Conservation (phyloP, 2,329 filamentous ascomycete genomes). For the Fusarium sp. region DNA sequence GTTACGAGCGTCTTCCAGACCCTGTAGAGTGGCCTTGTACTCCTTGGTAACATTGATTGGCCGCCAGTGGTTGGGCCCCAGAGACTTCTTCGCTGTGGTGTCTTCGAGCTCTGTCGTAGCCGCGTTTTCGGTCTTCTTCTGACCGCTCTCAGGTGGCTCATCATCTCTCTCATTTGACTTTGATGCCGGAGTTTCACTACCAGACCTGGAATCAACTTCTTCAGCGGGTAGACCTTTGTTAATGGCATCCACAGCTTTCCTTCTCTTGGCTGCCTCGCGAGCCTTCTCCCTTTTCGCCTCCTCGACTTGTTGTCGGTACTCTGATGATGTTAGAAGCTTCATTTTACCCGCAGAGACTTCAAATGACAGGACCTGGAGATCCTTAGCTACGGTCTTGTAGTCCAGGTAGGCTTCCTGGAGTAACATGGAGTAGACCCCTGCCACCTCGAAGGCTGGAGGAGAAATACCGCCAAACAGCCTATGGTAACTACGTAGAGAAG, state of each 20-base stretch:
- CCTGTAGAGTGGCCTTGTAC: neutral
- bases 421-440: constrained; percentile 2
- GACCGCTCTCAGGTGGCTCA: neutral
- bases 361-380: constrained; percentile 17
- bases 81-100: neutral
- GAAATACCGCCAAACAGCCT: neutral
- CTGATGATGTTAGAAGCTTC: neutral
- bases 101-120: neutral
- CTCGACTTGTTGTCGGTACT: neutral
- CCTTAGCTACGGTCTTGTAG: constrained; percentile 15
- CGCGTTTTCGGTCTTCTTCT: neutral
- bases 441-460: constrained; percentile 5
- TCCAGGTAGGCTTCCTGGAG: constrained; percentile 26
- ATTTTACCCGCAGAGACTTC: constrained; percentile 3
- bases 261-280: neutral
- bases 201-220: neutral
- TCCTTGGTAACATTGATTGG: constrained; percentile 1
- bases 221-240: neutral
- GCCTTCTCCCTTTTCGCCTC: neutral
- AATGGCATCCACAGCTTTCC: neutral
- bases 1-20: constrained; percentile 2
- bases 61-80: neutral
- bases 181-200: neutral
- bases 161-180: neutral
- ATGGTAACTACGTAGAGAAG: constrained; percentile 14